Evolutionary conservation across 495 filamentous ascomycete genomes (phyloP), one percentile per base, ranked within the genome.

Genomic region (Talaromyces stipitatus): DNA sequence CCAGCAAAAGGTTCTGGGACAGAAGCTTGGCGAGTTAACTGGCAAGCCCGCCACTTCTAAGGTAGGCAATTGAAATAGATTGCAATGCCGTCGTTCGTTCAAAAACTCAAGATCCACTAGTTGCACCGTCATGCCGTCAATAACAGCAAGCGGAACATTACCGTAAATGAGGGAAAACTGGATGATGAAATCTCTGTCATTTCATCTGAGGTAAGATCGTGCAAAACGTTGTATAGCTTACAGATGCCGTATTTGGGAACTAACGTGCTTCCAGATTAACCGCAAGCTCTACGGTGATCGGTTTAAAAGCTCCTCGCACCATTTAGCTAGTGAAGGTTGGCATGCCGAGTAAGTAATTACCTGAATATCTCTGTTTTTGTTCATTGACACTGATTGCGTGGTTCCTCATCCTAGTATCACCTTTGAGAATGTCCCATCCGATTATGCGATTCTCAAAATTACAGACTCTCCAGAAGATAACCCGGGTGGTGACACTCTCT

Each of bases 401-500:
- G n/a, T n/a, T n/a, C n/a, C 85, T 81, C 86, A 89, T 65, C 81
- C 78, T 8, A 86, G 89, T 60, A 90, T 89, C 56, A 82, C 83
- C 0, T 90, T 91, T 55, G 86, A 91, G 72, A 81, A 81, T 1
- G 70, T 83, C n/a, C 85, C 85, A 0, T 80, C 81, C 51, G 87
- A 90, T 66, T 90, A 90, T 60, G 80, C 87, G 0, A 67, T 81
- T 18, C 67, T 89, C 7, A 70, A 82, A 0, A 63, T 91, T 26
- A 81, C 76, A 0, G 72, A 87, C 69, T 75, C 33, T 18, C 30
- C 22, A n/a, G 16, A 55, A 56, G 18, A 41, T 16, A 71, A 73
- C 58, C 85, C 84, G 0, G 87, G 86, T 14, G 86, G 87, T 30
- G 69, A 72, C 60, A 89, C 84, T 3, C 78, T 91, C 24, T 88